A percentile compares a stretch with the other conserved stretches of the same genome.
Evolutionary conservation across 2,329 filamentous ascomycete species (phyloP).

Genomic region (Nemania diffusa): DNA sequence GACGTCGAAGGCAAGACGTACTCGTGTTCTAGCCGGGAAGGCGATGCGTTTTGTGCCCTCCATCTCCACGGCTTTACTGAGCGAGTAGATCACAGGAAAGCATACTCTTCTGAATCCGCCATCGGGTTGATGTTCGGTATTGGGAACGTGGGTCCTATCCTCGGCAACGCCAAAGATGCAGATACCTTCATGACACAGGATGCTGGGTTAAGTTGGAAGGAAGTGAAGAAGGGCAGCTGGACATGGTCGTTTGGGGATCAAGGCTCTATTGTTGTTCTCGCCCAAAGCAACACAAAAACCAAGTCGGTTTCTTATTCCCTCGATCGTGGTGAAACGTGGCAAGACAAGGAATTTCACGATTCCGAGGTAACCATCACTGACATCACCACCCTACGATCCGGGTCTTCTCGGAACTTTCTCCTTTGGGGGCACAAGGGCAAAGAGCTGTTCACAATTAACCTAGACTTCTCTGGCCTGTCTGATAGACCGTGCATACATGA

Average conservation of each 20-base stretch:
- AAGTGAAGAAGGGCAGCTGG: constrained; percentile 86
- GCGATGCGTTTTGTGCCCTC: constrained; percentile 78
- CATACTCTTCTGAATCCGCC: constrained; percentile 87
- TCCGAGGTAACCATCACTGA: constrained; percentile 78
- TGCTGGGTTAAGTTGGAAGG: constrained; percentile 88
- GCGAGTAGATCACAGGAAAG: constrained; percentile 80
- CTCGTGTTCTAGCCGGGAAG: constrained; percentile 69
- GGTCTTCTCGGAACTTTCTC: constrained; percentile 89
- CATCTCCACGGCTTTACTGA: constrained; percentile 98
- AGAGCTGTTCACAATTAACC: constrained; percentile 77
- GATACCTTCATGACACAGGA: constrained; percentile 93
- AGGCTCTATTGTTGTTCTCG: constrained; percentile 90
- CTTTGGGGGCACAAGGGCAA: constrained; percentile 79
- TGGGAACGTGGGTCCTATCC: constrained; percentile 83
- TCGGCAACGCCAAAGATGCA: constrained; percentile 75
- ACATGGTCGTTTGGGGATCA: constrained; percentile 97
- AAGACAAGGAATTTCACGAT: constrained; percentile 76
- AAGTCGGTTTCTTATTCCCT: constrained; percentile 78
- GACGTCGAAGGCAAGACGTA: constrained; percentile 78
- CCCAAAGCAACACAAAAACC: constrained; percentile 74
- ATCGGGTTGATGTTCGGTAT: constrained; percentile 91
- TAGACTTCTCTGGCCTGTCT: constrained; percentile 88
- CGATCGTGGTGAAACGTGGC: constrained; percentile 85
- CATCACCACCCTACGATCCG: constrained; percentile 88
- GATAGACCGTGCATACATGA: constrained; percentile 78